Evolutionary conservation across 176 grass and related monocot genomes (phyloP), one percentile per base, ranked within the genome.

Genomic region (Elaeis guineensis): DNA sequence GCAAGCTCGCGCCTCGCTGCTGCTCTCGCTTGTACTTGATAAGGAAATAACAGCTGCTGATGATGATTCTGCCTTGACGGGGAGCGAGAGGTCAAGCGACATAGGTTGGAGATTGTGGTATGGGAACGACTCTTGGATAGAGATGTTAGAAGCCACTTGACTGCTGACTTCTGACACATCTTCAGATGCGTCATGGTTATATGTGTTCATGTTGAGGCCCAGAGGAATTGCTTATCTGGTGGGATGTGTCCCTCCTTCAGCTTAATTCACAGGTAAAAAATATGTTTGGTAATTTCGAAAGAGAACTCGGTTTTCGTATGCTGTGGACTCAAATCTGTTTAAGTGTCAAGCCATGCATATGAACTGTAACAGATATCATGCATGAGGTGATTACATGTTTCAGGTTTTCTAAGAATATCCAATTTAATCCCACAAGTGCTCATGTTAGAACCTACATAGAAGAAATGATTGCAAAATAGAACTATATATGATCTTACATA

Each of bases 11-110:
- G 35, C 35, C 8, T 44, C 35, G 9, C 25, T 52, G 49, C 63
- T 52, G 49, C 63, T 52, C 16, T 65, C 63, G 49, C 49, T 65
- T n/a, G 63, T 65, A 21, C 63, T 65, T 49, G 48, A 52, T 16
- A 65, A 15, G 16, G 64, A 29, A 51, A 19, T 16, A 17, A 29
- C 16, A 3, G 64, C 17, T 2, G 50, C 19, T 24, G 19, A 12
- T 1, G 65, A 19, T 5, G 65, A 55, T 20, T 57, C 29, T 39
- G 51, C 4, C 22, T 6, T 68, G 26, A 55, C 6, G 52, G 28
- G 49, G 54, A 69, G 66, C 7, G 66, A 49, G 53, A 69, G 66
- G 9, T 57, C 19, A 32, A 69, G 35, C 11, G 35, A 44, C 2
- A 14, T 44, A 44, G 35, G 11, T 44, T 12, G 35, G 35, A 44